phyloP scores from a whole-genome alignment of 140 eudicot species.

The Ambrosia hybrid region DNA sequence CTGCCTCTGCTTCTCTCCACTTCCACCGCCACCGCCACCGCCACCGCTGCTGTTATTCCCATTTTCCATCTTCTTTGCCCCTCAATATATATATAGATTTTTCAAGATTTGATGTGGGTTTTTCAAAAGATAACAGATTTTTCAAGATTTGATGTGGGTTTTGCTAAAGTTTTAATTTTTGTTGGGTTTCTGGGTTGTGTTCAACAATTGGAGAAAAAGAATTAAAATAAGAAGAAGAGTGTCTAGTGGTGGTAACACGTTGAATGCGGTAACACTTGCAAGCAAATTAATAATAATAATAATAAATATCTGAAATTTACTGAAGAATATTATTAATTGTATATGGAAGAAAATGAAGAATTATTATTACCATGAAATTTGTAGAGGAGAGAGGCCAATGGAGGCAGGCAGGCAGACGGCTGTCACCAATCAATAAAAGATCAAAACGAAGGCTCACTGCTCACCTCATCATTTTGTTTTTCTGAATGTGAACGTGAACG shows the following conservation, averaged over 20 bases:
- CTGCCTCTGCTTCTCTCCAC: conserved; percentile 29
- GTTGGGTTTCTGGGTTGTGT: conserved; percentile 19
- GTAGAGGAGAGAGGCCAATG: background rate
- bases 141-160: background rate
- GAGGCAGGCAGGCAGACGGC: background rate
- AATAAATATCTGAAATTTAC: background rate
- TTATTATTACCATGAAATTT: too few species aligned
- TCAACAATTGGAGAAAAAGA: background rate
- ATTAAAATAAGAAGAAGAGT: background rate
- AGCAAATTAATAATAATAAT: too few species aligned
- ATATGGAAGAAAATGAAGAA: background rate
- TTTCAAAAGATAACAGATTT: too few species aligned
- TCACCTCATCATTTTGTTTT: conserved; percentile 11
- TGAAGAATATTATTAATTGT: background rate
- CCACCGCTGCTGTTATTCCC: conserved; percentile 32
- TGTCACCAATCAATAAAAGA: conserved; percentile 3
- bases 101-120: too few species aligned
- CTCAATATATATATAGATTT: background rate
- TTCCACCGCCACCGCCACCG: conserved; percentile 15
- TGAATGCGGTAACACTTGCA: conserved; percentile 26
- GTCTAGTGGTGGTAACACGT: conserved; percentile 35
- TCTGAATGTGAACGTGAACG: conserved; percentile 1
- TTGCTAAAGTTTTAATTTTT: background rate
- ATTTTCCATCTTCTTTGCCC: conserved; percentile 35
- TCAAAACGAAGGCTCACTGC: background rate